A percentile compares a stretch with the other conserved stretches of the same genome.
Evolutionary conservation across 148 eudicot genomes (phyloP).

Genomic region (Beta vulgaris): DNA sequence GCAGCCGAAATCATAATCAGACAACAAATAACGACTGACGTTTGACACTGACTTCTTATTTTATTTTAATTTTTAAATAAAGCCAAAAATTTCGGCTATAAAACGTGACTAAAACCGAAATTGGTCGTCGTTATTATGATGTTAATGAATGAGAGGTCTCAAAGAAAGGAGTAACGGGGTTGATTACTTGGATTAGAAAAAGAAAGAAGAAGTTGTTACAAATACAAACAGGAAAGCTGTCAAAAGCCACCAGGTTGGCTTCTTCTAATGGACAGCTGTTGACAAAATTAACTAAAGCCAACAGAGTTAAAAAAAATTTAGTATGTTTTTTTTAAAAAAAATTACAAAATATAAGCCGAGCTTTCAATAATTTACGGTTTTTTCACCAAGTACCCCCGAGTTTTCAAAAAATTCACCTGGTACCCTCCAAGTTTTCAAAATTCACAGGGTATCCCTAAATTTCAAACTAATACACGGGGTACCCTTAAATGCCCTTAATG

Average conservation of each 20-base stretch:
- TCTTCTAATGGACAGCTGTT: not conserved
- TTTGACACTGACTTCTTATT: not conserved
- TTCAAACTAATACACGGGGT: too few relatives aligned
- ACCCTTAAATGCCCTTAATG: too few relatives aligned
- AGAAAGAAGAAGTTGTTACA: not conserved
- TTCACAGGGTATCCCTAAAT: too few relatives aligned
- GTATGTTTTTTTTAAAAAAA: too few relatives aligned
- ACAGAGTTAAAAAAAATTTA: not conserved
- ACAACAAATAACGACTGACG: not conserved
- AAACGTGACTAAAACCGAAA: conserved; percentile 5
- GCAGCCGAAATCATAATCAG: not conserved
- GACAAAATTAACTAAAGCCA: not conserved
- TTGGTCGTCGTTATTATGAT: not conserved
- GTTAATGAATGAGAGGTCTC: conserved; percentile 4
- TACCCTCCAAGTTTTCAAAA: too few relatives aligned
- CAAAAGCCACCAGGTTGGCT: not conserved
- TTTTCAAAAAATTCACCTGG: too few relatives aligned
- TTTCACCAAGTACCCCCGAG: too few relatives aligned
- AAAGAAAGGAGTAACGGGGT: not conserved
- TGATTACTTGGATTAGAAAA: not conserved
- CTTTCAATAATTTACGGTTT: too few relatives aligned
- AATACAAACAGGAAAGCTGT: too few relatives aligned
- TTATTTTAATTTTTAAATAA: too few relatives aligned
- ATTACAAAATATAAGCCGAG: too few relatives aligned
- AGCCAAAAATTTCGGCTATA: not conserved